Conservation (phyloP, 1,284 basidiomycete species). For the Irpex sp. region DNA sequence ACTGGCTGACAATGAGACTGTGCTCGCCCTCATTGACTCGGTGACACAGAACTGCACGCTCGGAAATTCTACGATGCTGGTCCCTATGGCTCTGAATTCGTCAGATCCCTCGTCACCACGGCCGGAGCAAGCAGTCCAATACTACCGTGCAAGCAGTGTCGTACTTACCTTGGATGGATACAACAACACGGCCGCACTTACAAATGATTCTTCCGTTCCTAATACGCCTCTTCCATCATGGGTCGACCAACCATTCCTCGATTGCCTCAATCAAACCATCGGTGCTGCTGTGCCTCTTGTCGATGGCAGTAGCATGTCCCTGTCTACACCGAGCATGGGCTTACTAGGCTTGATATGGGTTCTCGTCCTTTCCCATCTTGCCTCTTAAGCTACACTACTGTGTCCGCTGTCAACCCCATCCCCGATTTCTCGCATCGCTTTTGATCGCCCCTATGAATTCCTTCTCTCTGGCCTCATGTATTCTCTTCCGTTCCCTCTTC, state of each 20-base stretch:
- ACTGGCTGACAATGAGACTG: conserved; percentile 56
- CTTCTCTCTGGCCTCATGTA: neutral
- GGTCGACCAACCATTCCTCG: conserved; percentile 43
- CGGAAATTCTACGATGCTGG: conserved; percentile 21
- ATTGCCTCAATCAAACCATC: conserved; percentile 58
- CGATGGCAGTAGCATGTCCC: conserved; percentile 18
- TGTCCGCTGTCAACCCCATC: neutral
- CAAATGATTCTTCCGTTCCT: conserved; percentile 35
- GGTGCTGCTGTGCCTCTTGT: conserved; percentile 42
- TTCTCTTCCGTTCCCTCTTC: neutral
- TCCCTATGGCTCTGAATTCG: conserved; percentile 30
- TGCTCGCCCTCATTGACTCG: conserved; percentile 43
- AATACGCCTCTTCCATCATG: conserved; percentile 46
- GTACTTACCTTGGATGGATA: conserved; percentile 60
- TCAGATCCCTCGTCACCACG: conserved; percentile 30
- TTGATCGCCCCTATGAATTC: neutral
- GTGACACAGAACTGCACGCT: conserved; percentile 46
- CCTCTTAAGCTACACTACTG: neutral
- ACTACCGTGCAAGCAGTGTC: conserved; percentile 56
- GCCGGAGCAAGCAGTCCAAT: conserved; percentile 54
- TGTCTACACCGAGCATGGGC: conserved; percentile 5
- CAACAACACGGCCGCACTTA: conserved; percentile 50
- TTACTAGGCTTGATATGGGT: conserved; percentile 12
- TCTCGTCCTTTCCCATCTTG: conserved; percentile 3
- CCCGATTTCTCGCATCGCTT: neutral